Evolutionary conservation across 768 basidiomycete genomes (phyloP), one percentile per base, ranked within the genome.

Genomic region (Boletus vinaceobasis): DNA sequence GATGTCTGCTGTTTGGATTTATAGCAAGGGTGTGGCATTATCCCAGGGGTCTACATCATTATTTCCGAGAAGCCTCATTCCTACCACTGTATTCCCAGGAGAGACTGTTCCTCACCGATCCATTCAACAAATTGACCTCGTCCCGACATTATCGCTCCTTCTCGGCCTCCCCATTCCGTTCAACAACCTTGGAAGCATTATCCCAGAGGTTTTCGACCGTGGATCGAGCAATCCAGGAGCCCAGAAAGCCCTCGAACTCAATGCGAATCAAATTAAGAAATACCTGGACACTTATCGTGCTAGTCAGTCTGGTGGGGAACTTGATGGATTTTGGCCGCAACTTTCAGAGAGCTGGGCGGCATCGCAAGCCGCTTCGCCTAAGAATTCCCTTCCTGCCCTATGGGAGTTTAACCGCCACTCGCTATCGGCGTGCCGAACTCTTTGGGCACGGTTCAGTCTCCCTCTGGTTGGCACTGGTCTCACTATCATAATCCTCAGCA

Each of bases 361-460:
- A 6, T 69, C 70, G 8, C 58, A 68, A 50, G 52, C 64, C 0
- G 15, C 52, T 10, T 74, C 76, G 35, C 26, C 53, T 7, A 52
- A 57, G 5, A 54, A 58, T 15, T 52, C 57, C 15, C 43, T 71
- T 35, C 5, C 38, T 21, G 49, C 57, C 0, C 37, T 65, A 15
- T 60, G 58, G 59, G 60, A 53, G 14, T 71, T 72, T 37, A 67
- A 66, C 37, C 69, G 73, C 26, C 65, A 77, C 35, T 64, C 79
- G 15, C 61, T 77, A 11, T 73, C 78, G 1, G 80, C 79, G 2
- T 95, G 95, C 65, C 87, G 95, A 7, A 71, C 80, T 13, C 83
- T 98, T 51, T 99, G 97, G 97, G 96, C 97, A 1, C 91, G 92
- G 64, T 98, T 99, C 77, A 90, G 93, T 59, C 75, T 87, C 4